These are phyloP conservation scores for Beta lomatogona DNA, from an alignment of 179 eudicot species.

Conservation along the genomic window DNA sequence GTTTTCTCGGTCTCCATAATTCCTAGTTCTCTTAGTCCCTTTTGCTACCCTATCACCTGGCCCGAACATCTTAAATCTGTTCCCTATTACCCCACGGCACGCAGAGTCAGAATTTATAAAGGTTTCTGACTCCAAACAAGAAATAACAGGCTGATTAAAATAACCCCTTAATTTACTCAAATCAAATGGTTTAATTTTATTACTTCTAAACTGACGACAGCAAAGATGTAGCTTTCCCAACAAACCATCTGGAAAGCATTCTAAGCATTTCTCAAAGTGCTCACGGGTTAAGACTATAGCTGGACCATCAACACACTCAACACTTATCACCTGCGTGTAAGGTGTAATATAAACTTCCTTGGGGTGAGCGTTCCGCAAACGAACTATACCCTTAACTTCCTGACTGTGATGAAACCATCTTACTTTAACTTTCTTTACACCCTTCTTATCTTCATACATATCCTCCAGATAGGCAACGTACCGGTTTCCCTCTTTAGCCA, in stretches of 20 bases:
- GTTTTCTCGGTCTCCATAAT: constrained; percentile 35
- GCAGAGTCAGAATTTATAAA: constrained; percentile 29
- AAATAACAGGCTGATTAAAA: constrained; percentile 73
- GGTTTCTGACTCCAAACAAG: constrained; percentile 54
- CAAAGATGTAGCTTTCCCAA: constrained; percentile 76
- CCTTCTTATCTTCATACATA: constrained; percentile 96
- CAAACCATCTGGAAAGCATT: constrained; percentile 52
- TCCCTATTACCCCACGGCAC: constrained; percentile 36
- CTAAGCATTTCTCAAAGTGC: constrained; percentile 76
- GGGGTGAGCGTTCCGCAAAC: constrained; percentile 73
- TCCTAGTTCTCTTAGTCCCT: constrained; percentile 72
- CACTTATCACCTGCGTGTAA: constrained; percentile 93
- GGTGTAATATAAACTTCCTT: constrained; percentile 97
- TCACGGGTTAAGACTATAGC: constrained; percentile 84
- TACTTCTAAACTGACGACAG: constrained; percentile 75
- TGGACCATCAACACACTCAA: constrained; percentile 95
- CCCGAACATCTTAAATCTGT: constrained; percentile 52
- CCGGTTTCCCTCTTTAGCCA: constrained; percentile 90
- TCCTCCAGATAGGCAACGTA: constrained; percentile 95
- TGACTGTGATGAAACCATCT: constrained; percentile 95
- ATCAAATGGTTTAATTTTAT: constrained; percentile 81
- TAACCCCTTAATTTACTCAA: constrained; percentile 84
- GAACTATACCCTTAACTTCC: constrained; percentile 79
- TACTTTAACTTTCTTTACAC: constrained; percentile 94
- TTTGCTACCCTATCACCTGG: constrained; percentile 47